Percentiles rank a stretch among this genome's conserved stretches.
These are phyloP conservation scores for Tolypocladium cylindrosporum DNA, from an alignment of 2,329 filamentous ascomycete species.

Conservation along the genomic window DNA sequence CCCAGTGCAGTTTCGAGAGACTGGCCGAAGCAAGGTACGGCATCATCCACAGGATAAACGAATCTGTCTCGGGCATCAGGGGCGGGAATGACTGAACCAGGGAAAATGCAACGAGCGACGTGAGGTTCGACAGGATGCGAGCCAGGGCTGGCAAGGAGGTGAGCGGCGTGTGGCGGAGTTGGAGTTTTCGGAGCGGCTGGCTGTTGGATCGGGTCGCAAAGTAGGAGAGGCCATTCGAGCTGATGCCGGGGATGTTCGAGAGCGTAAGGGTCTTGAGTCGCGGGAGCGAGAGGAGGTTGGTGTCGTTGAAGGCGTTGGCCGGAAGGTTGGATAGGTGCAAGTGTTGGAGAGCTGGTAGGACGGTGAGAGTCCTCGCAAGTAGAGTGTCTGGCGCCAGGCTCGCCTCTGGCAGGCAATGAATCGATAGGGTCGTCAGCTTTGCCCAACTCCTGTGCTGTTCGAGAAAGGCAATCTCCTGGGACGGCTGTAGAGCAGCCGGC, in stretches of 20 bases:
- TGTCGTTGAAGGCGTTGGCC: constrained; percentile 45
- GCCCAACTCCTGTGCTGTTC: constrained; percentile 45
- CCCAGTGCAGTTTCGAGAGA: constrained; percentile 51
- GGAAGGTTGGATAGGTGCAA: constrained; percentile 51
- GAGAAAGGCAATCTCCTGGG: constrained; percentile 34
- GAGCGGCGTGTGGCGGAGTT: constrained; percentile 46
- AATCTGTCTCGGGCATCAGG: constrained; percentile 42
- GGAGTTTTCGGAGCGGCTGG: constrained; percentile 35
- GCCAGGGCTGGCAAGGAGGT: constrained; percentile 46
- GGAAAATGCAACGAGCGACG: constrained; percentile 36
- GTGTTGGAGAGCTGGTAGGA: constrained; percentile 44
- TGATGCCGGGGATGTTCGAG: constrained; percentile 45
- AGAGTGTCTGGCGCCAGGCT: constrained; percentile 42
- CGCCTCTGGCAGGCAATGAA: constrained; percentile 49
- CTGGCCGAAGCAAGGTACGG: constrained; percentile 50
- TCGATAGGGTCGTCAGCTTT: constrained; percentile 42
- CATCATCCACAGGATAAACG: constrained; percentile 48
- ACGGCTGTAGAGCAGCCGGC: constrained; percentile 15
- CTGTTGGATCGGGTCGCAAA: constrained; percentile 42
- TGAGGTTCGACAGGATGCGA: constrained; percentile 48
- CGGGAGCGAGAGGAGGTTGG: constrained; percentile 43
- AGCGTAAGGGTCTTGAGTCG: constrained; percentile 44
- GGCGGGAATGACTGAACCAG: constrained; percentile 46
- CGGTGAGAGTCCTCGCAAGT: constrained; percentile 37
- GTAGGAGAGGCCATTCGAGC: constrained; percentile 42